Evolutionary conservation across 2,329 filamentous ascomycete genomes (phyloP).

Genomic region (Pseudocercospora fuligena): DNA sequence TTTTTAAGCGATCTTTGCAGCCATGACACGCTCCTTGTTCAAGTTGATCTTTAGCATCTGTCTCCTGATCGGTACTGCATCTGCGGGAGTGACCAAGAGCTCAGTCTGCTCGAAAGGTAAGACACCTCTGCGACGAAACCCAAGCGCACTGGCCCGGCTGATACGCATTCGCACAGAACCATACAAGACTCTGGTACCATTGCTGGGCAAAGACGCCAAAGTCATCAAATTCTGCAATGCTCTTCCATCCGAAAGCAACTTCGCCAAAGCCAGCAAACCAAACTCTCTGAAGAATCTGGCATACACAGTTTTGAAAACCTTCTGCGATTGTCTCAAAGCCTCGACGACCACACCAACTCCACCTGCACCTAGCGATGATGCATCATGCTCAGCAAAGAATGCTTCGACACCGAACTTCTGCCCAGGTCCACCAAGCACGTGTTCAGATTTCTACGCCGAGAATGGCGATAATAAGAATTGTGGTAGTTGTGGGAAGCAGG

Average conservation of each 20-base stretch:
- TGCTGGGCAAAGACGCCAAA: background rate
- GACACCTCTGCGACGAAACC: too few species aligned
- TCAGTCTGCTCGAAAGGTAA: too few species aligned
- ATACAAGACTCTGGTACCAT: background rate
- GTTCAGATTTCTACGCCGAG: background rate
- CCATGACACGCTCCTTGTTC: too few species aligned
- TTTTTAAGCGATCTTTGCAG: too few species aligned
- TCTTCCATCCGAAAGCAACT: background rate
- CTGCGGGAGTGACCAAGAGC: too few species aligned
- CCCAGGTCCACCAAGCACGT: background rate
- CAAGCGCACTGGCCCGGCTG: too few species aligned
- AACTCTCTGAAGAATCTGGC: background rate
- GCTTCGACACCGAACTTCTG: background rate
- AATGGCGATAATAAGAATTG: background rate
- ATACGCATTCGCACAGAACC: background rate
- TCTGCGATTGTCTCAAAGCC: background rate
- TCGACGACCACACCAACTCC: background rate
- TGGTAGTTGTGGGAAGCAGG: background rate
- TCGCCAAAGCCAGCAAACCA: background rate
- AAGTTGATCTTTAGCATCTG: too few species aligned
- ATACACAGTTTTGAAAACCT: background rate
- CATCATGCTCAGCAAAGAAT: background rate
- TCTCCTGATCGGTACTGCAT: too few species aligned
- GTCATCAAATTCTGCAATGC: background rate
- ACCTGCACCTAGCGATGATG: background rate